phyloP scores from a whole-genome alignment of 2,329 filamentous ascomycete genomes.

The Colletotrichum nymphaeae region DNA sequence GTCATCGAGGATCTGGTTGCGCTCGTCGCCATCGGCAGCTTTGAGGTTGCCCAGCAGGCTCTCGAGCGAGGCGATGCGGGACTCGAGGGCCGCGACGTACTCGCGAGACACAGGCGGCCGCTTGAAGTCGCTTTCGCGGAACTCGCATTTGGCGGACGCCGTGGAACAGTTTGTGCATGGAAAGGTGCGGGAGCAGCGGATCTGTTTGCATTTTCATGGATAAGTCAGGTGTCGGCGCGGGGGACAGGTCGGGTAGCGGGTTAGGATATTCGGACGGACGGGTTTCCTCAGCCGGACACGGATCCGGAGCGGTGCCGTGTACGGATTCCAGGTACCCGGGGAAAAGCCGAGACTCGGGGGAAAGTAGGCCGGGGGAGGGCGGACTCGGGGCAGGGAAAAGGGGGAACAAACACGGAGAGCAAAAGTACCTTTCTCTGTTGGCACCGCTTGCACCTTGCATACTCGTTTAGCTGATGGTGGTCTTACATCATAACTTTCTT shows the following conservation, averaged over 20 bases:
- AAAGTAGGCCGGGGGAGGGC: neutral
- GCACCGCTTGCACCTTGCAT: constrained; percentile 24
- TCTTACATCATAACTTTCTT: neutral
- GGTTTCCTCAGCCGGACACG: too few species aligned
- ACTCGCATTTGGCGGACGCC: constrained; percentile 34
- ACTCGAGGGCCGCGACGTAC: constrained; percentile 42
- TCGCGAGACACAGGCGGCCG: constrained; percentile 38
- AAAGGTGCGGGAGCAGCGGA: constrained; percentile 36
- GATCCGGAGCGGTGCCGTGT: too few species aligned
- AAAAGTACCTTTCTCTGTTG: constrained; percentile 28
- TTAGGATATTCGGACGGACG: too few species aligned
- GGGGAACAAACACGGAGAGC: neutral
- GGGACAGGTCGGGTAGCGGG: neutral
- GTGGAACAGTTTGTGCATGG: constrained; percentile 36
- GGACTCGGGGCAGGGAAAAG: neutral
- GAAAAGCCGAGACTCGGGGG: neutral
- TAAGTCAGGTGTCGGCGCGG: neutral
- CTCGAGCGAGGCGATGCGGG: constrained; percentile 42
- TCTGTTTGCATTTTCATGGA: constrained; percentile 1
- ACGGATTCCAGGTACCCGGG: too few species aligned
- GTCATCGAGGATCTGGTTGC: constrained; percentile 46
- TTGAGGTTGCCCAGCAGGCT: constrained; percentile 42
- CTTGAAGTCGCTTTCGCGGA: constrained; percentile 34
- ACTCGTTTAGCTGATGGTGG: neutral
- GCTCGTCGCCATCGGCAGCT: constrained; percentile 42